A percentile compares a stretch with the other conserved stretches of the same genome.
Evolutionary conservation across 2,329 filamentous ascomycete genomes (phyloP).

Genomic region (Arthrobotrys entomopaga): DNA sequence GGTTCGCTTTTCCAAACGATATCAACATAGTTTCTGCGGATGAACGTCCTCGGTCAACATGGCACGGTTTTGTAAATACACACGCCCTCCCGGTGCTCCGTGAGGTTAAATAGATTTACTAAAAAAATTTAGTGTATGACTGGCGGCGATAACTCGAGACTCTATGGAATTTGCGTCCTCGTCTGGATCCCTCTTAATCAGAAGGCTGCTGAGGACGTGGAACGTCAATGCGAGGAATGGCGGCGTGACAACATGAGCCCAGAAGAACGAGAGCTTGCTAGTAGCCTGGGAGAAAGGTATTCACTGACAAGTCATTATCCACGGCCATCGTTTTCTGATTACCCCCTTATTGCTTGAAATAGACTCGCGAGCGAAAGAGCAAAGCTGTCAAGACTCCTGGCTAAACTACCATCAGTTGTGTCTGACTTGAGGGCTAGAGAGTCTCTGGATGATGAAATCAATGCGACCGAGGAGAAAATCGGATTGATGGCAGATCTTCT

Average conservation of each 20-base stretch:
- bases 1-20: conserved; percentile 95
- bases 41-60: conserved; percentile 91
- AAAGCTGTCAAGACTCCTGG: conserved; percentile 85
- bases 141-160: conserved; percentile 85
- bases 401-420: conserved; percentile 79
- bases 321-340: too few relatives aligned
- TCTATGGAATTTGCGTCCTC: conserved; percentile 90
- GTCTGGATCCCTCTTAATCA: conserved; percentile 90
- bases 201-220: conserved; percentile 82
- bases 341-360: background rate
- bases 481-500: conserved; percentile 95
- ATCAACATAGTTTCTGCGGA: conserved; percentile 96
- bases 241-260: conserved; percentile 87
- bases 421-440: conserved; percentile 86
- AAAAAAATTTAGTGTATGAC: conserved; percentile 77
- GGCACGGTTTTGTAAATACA: conserved; percentile 80
- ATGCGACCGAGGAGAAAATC: conserved; percentile 96
- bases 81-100: conserved; percentile 4
- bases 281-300: conserved; percentile 79
- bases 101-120: conserved; percentile 31
- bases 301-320: background rate
- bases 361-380: conserved; percentile 85
- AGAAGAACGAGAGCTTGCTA: conserved; percentile 89
- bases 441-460: conserved; percentile 89
- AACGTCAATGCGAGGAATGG: conserved; percentile 84